Base-by-base conservation (phyloP, 2,329 filamentous ascomycete species). In the Alternaria angustiovoidea region DNA sequence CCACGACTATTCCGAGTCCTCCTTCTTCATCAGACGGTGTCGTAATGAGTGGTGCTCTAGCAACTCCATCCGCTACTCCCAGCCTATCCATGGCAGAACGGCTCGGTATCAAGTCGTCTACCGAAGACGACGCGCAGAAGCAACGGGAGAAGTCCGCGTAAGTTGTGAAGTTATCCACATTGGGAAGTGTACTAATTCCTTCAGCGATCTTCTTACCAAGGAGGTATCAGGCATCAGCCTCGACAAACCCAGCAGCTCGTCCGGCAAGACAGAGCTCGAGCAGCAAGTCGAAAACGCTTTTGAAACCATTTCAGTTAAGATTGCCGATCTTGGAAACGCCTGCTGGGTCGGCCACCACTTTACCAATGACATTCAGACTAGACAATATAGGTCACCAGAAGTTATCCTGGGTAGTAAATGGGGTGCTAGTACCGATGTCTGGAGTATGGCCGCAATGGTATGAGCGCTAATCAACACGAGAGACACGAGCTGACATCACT, bases 401-500 rank as follows among this genome's bases (percentile, higher is more conserved):
- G 95, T 99, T 57, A 98, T 99, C 62, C 83, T 99, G 20, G 95
- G 95, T 39, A 89, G 93, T 3, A 98, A 98, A 83, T 99, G 95
- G 95, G 95, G 95, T 68, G 95, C 95, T n/a, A 98, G 94, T 77
- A 98, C 95, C 2, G 95, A 99, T 80, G 92, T 98, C 7, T 99
- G 95, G 95, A 98, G 94, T 81, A 99, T 99, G 95, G 94, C 95
- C 60, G 92, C 92, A 69, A 99, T 99, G 95, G 95, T 98, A 85
- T 72, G 88, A 75, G 26, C 11, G 7, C 16, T 5, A 28, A 1
- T 4, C 11, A 18, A 20, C 7, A 22, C 28, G 20, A 7, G 26
- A 38, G 7, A 44, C 39, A 24, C 3, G 4, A 28, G 43, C 66
- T 75, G 63, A 69, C 57, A 39, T 12, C 8, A 14, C n/a, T 14